These are phyloP conservation scores for Phyllosticta paracitricarpa DNA, from an alignment of 2,329 filamentous ascomycete genomes.

Conservation along the genomic window DNA sequence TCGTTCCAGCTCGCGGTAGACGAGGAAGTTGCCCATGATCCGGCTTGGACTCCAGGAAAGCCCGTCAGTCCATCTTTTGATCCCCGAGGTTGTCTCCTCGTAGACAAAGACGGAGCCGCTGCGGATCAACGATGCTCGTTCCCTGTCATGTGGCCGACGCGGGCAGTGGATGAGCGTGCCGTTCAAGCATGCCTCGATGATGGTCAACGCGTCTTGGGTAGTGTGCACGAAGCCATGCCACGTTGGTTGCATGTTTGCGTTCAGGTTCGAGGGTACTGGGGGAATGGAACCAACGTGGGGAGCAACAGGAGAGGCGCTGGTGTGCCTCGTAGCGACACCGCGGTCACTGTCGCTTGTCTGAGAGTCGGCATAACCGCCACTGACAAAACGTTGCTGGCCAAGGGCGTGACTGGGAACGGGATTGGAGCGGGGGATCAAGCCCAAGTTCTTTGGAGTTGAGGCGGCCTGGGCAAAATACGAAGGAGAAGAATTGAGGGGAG, in stretches of 20 bases:
- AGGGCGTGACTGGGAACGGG: background rate
- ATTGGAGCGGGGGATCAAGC: background rate
- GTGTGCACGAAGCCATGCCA: constrained; percentile 58
- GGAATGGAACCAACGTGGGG: constrained; percentile 3
- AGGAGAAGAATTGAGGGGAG: constrained; percentile 1
- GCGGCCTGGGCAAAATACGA: constrained; percentile 1
- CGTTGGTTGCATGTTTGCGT: constrained; percentile 47
- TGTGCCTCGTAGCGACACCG: background rate
- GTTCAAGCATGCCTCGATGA: constrained; percentile 69
- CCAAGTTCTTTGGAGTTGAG: constrained; percentile 1
- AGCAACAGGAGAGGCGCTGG: constrained; percentile 1
- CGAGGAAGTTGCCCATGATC: constrained; percentile 73
- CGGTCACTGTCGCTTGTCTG: constrained; percentile 6
- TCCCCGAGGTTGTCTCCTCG: constrained; percentile 80
- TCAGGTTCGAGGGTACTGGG: constrained; percentile 6
- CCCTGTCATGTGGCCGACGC: constrained; percentile 76
- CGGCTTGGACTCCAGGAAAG: constrained; percentile 84
- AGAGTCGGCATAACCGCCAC: constrained; percentile 4
- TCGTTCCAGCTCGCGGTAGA: constrained; percentile 73
- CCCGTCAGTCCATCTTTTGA: constrained; percentile 91
- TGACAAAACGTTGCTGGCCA: constrained; percentile 1
- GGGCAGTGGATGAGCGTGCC: constrained; percentile 66
- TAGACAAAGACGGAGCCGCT: constrained; percentile 83
- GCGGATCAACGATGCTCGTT: constrained; percentile 64
- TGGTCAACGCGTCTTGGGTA: constrained; percentile 64